phyloP scores from a whole-genome alignment of 2,329 filamentous ascomycete species.

The Trichoderma cornu-damae region DNA sequence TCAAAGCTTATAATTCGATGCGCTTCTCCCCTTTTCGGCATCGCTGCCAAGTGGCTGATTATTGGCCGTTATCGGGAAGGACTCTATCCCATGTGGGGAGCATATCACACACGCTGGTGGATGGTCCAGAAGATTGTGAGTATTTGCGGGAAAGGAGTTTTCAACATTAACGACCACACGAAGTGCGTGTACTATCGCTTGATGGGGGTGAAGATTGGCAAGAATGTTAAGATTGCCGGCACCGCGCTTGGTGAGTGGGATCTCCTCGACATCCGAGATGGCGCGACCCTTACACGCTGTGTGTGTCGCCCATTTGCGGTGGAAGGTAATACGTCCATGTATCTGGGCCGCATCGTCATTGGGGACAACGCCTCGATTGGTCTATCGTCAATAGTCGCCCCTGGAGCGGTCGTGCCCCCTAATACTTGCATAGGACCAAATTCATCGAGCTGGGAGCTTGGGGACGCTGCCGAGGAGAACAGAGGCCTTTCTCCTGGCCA shows the following conservation, averaged over 20 bases:
- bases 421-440: conserved; percentile 51
- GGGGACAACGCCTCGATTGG: conserved; percentile 46
- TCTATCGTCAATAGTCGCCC: conserved; percentile 44
- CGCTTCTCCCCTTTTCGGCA: conserved; percentile 43
- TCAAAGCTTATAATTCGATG: conserved; percentile 38
- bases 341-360: conserved; percentile 47
- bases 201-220: conserved; percentile 50
- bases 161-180: conserved; percentile 37
- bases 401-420: conserved; percentile 45
- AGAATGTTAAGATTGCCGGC: conserved; percentile 43
- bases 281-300: conserved; percentile 43
- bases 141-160: conserved; percentile 45
- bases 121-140: conserved; percentile 49
- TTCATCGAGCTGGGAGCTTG: conserved; percentile 52
- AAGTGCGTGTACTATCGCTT: conserved; percentile 45
- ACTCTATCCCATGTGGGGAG: conserved; percentile 55
- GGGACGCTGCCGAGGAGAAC: conserved; percentile 44
- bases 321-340: conserved; percentile 55
- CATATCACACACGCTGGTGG: conserved; percentile 56
- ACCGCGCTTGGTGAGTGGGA: conserved; percentile 51
- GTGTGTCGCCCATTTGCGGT: conserved; percentile 49
- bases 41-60: conserved; percentile 50
- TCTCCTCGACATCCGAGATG: conserved; percentile 49
- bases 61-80: conserved; percentile 50
- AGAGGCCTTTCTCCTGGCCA: conserved; percentile 38